These are phyloP conservation scores for Apiotrichum akiyoshidainum DNA, from an alignment of 1,284 basidiomycete genomes.

Conservation along the genomic window DNA sequence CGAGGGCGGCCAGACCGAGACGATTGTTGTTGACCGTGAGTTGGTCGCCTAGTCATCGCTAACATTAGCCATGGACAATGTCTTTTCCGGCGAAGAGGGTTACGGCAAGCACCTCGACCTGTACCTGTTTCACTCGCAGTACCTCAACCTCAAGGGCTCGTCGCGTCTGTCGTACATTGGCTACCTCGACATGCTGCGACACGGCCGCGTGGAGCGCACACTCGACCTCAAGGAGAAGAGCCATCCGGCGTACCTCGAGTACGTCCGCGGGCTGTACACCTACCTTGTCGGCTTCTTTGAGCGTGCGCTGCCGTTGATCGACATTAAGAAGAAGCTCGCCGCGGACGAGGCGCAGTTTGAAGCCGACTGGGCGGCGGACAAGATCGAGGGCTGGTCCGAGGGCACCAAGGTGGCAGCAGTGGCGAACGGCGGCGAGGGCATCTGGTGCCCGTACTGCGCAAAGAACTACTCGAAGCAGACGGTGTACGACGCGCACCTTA, in stretches of 20 bases:
- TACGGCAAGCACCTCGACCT: conserved; percentile 94
- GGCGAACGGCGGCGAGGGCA: conserved; percentile 54
- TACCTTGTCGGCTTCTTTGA: conserved; percentile 85
- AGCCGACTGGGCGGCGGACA: conserved; percentile 71
- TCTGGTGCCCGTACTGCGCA: conserved; percentile 95
- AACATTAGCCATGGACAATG: conserved; percentile 68
- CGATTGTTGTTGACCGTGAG: conserved; percentile 56
- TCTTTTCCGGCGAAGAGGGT: conserved; percentile 93
- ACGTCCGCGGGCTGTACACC: conserved; percentile 73
- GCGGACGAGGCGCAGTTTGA: conserved; percentile 70
- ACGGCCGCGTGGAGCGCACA: conserved; percentile 56
- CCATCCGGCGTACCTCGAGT: conserved; percentile 76
- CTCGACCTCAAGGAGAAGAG: conserved; percentile 68
- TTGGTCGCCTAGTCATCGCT: conserved; percentile 30
- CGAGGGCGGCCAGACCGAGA: conserved; percentile 57
- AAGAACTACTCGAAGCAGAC: conserved; percentile 95
- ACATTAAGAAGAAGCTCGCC: conserved; percentile 67
- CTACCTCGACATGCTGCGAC: conserved; percentile 74
- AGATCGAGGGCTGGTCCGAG: conserved; percentile 74
- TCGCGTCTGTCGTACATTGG: conserved; percentile 81
- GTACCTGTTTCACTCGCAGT: conserved; percentile 80
- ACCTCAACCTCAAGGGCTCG: conserved; percentile 82
- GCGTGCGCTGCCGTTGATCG: conserved; percentile 81
- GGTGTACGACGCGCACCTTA: conserved; percentile 93
- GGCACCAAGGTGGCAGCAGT: conserved; percentile 13